Evolutionary conservation across 2,329 filamentous ascomycete genomes (phyloP).

Genomic region (Pseudocercospora vitis): DNA sequence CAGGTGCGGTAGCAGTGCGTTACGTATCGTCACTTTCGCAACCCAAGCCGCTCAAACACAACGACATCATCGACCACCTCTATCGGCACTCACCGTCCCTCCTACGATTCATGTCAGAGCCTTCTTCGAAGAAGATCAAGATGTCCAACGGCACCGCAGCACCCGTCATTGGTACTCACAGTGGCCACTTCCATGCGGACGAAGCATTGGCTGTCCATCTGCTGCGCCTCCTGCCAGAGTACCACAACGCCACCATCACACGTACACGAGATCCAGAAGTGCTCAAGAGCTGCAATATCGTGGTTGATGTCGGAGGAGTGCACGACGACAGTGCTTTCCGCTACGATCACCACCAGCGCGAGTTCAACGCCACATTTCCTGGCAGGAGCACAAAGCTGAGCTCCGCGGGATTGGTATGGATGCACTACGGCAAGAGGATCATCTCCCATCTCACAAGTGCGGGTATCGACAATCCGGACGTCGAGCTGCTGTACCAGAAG

Average conservation of each 20-base stretch:
- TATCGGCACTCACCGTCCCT: constrained; percentile 18
- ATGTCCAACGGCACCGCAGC: constrained; percentile 51
- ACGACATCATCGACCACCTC: constrained; percentile 17
- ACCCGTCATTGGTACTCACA: constrained; percentile 83
- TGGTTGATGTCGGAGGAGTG: constrained; percentile 95
- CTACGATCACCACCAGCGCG: constrained; percentile 97
- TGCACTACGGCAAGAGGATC: constrained; percentile 88
- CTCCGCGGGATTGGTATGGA: constrained; percentile 88
- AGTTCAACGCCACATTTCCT: constrained; percentile 83
- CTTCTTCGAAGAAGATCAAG: constrained; percentile 75
- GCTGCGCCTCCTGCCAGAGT: constrained; percentile 82
- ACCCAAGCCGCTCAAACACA: constrained; percentile 9
- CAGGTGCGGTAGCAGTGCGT: neutral
- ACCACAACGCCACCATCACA: constrained; percentile 70
- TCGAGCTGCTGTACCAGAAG: constrained; percentile 78
- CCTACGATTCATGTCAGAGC: constrained; percentile 29
- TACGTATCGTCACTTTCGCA: neutral
- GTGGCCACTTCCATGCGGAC: constrained; percentile 97
- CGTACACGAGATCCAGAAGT: constrained; percentile 82
- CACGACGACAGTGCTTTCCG: constrained; percentile 76
- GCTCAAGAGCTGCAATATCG: constrained; percentile 82
- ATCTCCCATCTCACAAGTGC: constrained; percentile 67
- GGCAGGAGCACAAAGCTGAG: constrained; percentile 83
- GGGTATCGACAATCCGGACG: constrained; percentile 62
- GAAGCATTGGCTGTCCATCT: constrained; percentile 96